Evolutionary conservation across 352 stramenopile species (phyloP).

Genomic region (Phytophthora palmivora): DNA sequence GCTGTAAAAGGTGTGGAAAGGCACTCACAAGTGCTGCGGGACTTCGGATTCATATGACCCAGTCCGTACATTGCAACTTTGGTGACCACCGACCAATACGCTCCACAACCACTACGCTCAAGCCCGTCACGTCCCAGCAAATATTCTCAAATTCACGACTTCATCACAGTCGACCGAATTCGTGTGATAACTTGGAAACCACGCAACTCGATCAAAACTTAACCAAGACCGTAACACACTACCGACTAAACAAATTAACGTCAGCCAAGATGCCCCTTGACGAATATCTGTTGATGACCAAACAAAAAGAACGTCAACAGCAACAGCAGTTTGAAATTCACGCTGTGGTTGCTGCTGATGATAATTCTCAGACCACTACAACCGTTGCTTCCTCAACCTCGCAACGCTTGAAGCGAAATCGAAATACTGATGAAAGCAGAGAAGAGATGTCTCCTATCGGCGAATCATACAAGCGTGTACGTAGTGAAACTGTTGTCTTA

Average conservation of each 20-base stretch:
- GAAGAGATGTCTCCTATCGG: slow-evolving; percentile 9
- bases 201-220: slow-evolving; percentile 5
- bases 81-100: background rate
- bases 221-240: slow-evolving; percentile 6
- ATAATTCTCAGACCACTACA: background rate
- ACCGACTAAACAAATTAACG: background rate
- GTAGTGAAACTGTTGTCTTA: background rate
- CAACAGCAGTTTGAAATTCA: background rate
- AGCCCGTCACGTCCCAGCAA: slow-evolving; percentile 1
- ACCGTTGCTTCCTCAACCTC: background rate
- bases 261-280: slow-evolving; percentile 1
- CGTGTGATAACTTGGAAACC: slow-evolving; percentile 1
- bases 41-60: slow-evolving; percentile 8
- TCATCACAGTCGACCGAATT: slow-evolving; percentile 2
- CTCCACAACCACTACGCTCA: background rate
- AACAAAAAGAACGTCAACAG: background rate
- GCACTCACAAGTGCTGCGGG: slow-evolving; percentile 5
- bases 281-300: slow-evolving; percentile 1
- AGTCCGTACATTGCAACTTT: background rate
- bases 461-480: slow-evolving; percentile 9
- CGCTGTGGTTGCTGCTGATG: background rate
- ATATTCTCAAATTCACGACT: slow-evolving; percentile 3
- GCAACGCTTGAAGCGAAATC: slow-evolving; percentile 6
- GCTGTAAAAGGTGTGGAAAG: slow-evolving; percentile 13
- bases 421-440: background rate